Percentiles rank a stretch among this genome's conserved stretches.
phyloP scores from a whole-genome alignment of 2,329 filamentous ascomycete genomes.

The Aspergillus flavus region DNA sequence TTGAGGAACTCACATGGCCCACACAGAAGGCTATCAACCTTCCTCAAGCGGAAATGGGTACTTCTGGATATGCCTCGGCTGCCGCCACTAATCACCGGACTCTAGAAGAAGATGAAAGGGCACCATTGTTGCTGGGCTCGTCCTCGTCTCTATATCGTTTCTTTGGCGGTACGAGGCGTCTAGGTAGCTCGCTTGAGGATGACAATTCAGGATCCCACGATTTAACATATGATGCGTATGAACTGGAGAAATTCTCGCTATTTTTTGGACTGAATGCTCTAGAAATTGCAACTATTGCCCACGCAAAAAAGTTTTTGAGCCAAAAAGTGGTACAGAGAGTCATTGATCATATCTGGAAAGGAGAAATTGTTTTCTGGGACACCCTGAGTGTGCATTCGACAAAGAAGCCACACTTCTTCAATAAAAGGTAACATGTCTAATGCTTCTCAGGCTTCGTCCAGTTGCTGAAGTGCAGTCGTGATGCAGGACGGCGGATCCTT shows the following conservation, averaged over 20 bases:
- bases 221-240: constrained; percentile 51
- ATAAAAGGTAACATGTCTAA: constrained; percentile 48
- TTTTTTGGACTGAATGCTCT: constrained; percentile 83
- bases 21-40: constrained; percentile 21
- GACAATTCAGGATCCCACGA: constrained; percentile 47
- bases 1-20: constrained; percentile 52
- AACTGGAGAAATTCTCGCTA: constrained; percentile 64
- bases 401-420: constrained; percentile 78
- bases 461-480: constrained; percentile 5
- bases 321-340: constrained; percentile 81
- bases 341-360: constrained; percentile 81
- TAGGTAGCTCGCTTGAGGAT: constrained; percentile 41
- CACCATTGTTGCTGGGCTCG: constrained; percentile 33
- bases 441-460: background rate
- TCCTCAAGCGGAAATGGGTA: constrained; percentile 25
- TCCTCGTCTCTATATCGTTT: constrained; percentile 26
- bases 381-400: constrained; percentile 70
- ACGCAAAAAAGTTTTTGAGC: constrained; percentile 82
- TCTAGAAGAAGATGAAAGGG: constrained; percentile 26
- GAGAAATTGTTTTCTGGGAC: constrained; percentile 87
- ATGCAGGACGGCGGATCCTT: constrained; percentile 66
- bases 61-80: constrained; percentile 17
- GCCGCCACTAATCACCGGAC: constrained; percentile 4
- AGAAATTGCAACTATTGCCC: constrained; percentile 79
- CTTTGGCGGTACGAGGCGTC: constrained; percentile 42